A percentile compares a stretch with the other conserved stretches of the same genome.
phyloP scores from a whole-genome alignment of 2,329 filamentous ascomycete species.

The Furcasterigmium sp. region DNA sequence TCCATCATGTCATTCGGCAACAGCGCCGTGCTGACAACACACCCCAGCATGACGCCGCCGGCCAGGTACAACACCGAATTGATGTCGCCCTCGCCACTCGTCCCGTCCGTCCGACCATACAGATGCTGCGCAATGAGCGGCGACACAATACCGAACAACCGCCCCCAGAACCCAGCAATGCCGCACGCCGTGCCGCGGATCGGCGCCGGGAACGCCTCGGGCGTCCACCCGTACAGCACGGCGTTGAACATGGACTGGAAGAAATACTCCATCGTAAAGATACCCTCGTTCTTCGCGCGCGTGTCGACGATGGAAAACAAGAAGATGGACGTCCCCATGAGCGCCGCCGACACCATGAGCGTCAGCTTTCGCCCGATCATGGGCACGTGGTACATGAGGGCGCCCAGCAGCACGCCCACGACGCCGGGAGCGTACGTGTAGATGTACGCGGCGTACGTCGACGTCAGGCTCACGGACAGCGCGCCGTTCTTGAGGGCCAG shows the following conservation, averaged over 20 bases:
- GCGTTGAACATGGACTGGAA: constrained; percentile 19
- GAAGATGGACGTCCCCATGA: constrained; percentile 19
- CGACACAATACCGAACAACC: constrained; percentile 52
- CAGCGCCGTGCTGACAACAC: constrained; percentile 43
- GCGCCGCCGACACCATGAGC: constrained; percentile 17
- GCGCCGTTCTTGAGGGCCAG: constrained; percentile 45
- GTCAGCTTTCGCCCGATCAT: constrained; percentile 19
- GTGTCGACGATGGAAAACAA: constrained; percentile 18
- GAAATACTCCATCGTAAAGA: constrained; percentile 22
- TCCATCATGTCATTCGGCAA: constrained; percentile 35
- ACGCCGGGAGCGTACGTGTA: constrained; percentile 49
- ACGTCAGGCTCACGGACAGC: constrained; percentile 33
- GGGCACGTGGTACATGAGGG: constrained; percentile 39
- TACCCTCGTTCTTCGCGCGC: constrained; percentile 17
- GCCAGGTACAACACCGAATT: constrained; percentile 52
- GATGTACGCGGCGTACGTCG: constrained; percentile 47
- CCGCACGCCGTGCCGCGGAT: constrained; percentile 49
- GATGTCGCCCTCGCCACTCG: constrained; percentile 26
- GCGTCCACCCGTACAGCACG: constrained; percentile 12
- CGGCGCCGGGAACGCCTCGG: constrained; percentile 29
- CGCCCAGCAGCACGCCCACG: constrained; percentile 42
- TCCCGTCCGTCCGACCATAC: constrained; percentile 21
- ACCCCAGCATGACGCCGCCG: constrained; percentile 47
- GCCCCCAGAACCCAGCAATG: constrained; percentile 52
- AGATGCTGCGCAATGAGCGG: constrained; percentile 47